Conservation (phyloP, 495 filamentous ascomycete genomes). For the Articulospora tetracladia region DNA sequence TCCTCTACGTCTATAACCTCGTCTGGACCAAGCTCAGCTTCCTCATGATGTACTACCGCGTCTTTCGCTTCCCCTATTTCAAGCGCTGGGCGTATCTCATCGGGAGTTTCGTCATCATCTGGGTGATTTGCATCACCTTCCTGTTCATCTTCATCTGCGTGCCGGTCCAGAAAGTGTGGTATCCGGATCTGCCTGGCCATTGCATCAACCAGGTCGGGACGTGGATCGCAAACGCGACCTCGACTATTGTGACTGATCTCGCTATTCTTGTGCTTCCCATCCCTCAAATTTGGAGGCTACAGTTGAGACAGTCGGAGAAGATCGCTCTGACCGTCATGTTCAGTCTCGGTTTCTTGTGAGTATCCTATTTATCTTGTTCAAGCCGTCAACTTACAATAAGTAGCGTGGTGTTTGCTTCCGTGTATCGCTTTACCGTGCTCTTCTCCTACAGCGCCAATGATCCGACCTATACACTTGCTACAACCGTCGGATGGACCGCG, state of each 20-base stretch:
- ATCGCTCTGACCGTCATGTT: slow-evolving; percentile 24
- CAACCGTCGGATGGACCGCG: slow-evolving; percentile 38
- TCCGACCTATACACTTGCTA: slow-evolving; percentile 36
- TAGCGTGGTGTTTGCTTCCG: slow-evolving; percentile 27
- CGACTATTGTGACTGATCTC: slow-evolving; percentile 38
- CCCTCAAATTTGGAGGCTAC: slow-evolving; percentile 31
- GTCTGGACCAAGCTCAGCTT: slow-evolving; percentile 33
- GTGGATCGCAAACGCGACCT: slow-evolving; percentile 36
- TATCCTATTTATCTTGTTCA: neutral
- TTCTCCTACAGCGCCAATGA: slow-evolving; percentile 32
- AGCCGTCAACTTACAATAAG: neutral
- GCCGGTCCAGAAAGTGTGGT: slow-evolving; percentile 36
- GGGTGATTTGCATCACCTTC: slow-evolving; percentile 37
- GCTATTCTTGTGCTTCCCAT: slow-evolving; percentile 36
- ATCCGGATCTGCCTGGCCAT: slow-evolving; percentile 29
- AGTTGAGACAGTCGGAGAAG: slow-evolving; percentile 25
- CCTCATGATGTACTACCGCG: slow-evolving; percentile 37
- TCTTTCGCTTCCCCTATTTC: slow-evolving; percentile 33
- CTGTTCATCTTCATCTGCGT: slow-evolving; percentile 40
- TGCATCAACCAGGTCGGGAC: slow-evolving; percentile 39
- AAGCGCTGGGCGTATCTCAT: slow-evolving; percentile 32
- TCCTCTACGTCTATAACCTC: slow-evolving; percentile 36
- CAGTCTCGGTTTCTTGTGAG: slow-evolving; percentile 30
- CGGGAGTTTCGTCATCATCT: slow-evolving; percentile 33
- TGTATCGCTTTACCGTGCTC: slow-evolving; percentile 33